phyloP scores from a whole-genome alignment of 306 rosid species.

The Pyrus communis region DNA sequence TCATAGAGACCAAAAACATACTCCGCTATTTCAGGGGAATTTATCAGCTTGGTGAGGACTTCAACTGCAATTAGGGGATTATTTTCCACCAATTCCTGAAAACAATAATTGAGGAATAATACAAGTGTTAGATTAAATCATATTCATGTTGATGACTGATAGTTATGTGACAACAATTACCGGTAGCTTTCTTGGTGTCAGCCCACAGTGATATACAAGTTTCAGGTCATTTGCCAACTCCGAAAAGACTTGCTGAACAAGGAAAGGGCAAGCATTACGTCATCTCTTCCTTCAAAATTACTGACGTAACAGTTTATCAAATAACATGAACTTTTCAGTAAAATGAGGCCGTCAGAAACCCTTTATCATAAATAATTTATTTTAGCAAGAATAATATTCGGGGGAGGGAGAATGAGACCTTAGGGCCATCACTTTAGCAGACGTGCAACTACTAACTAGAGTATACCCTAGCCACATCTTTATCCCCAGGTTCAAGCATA shows the following conservation, averaged over 20 bases:
- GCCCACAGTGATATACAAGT: conserved; percentile 94
- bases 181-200: conserved; percentile 91
- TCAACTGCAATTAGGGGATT: conserved; percentile 95
- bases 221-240: conserved; percentile 77
- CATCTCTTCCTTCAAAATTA: conserved; percentile 22
- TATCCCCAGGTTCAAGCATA: not conserved
- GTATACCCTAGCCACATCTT: not conserved
- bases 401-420: not conserved
- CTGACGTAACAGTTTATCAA: conserved; percentile 11
- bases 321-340: conserved; percentile 12
- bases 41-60: conserved; percentile 84
- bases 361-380: not conserved
- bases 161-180: conserved; percentile 36
- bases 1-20: conserved; percentile 30
- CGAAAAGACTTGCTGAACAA: conserved; percentile 69
- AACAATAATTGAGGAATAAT: conserved; percentile 14
- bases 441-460: not conserved
- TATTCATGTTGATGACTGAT: conserved; percentile 2
- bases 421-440: not conserved
- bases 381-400: not conserved
- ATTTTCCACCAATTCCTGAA: conserved; percentile 93
- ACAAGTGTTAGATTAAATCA: not conserved
- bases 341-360: not conserved
- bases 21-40: conserved; percentile 84
- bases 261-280: conserved; percentile 23